phyloP scores from a whole-genome alignment of 2,329 filamentous ascomycete genomes.

The Seiridium cupressi region DNA sequence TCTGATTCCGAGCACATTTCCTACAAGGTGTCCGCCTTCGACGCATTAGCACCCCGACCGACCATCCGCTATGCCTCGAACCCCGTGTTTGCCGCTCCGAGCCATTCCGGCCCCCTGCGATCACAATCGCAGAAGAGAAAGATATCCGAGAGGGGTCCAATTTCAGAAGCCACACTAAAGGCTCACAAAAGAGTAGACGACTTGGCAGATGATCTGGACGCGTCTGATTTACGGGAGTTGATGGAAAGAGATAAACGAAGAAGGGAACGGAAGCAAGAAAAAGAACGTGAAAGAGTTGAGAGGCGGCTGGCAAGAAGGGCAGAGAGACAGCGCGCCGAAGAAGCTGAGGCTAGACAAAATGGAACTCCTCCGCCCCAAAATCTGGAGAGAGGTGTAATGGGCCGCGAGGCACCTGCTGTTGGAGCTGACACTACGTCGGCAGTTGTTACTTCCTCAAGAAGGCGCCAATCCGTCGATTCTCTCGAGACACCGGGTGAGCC shows the following conservation, averaged over 20 bases:
- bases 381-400: slow-evolving; percentile 59
- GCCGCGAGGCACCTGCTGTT: slow-evolving; percentile 55
- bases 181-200: slow-evolving; percentile 64
- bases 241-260: slow-evolving; percentile 87
- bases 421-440: slow-evolving; percentile 55
- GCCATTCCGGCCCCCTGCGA: slow-evolving; percentile 42
- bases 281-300: slow-evolving; percentile 66
- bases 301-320: slow-evolving; percentile 63
- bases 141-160: slow-evolving; percentile 48
- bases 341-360: slow-evolving; percentile 50
- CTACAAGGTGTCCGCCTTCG: slow-evolving; percentile 77
- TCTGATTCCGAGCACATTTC: slow-evolving; percentile 71
- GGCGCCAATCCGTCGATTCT: slow-evolving; percentile 39
- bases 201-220: slow-evolving; percentile 82
- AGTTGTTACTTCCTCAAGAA: slow-evolving; percentile 55
- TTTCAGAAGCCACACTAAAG: slow-evolving; percentile 59
- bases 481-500: slow-evolving; percentile 29
- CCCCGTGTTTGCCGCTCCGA: slow-evolving; percentile 53
- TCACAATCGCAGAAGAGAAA: slow-evolving; percentile 51
- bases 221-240: slow-evolving; percentile 79
- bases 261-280: slow-evolving; percentile 68
- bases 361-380: slow-evolving; percentile 54
- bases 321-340: slow-evolving; percentile 62
- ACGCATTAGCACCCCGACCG: slow-evolving; percentile 81
- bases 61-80: slow-evolving; percentile 73